Percentiles rank a stretch among this genome's conserved stretches.
These are phyloP conservation scores for Aspergillus sp. DNA, from an alignment of 2,329 filamentous ascomycete genomes.

Conservation along the genomic window DNA sequence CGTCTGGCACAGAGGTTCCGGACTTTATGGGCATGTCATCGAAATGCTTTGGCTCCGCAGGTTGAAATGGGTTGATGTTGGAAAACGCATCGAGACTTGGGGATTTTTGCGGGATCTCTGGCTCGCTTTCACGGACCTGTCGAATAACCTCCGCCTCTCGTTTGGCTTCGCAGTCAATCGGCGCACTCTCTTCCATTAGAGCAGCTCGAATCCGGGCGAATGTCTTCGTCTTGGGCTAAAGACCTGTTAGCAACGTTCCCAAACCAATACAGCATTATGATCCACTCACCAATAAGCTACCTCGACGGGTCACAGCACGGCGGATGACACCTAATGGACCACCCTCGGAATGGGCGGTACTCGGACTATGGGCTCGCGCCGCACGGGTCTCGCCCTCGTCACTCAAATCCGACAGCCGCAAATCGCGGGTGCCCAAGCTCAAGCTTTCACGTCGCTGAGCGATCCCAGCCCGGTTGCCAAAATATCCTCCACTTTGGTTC, in stretches of 20 bases:
- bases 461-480: constrained; percentile 49
- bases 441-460: constrained; percentile 78
- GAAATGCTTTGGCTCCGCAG: constrained; percentile 12
- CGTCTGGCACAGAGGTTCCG: constrained; percentile 49
- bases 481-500: constrained; percentile 52
- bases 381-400: constrained; percentile 67
- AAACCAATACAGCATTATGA: not conserved
- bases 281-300: constrained; percentile 75
- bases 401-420: constrained; percentile 75
- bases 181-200: constrained; percentile 81
- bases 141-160: constrained; percentile 94
- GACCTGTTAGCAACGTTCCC: constrained; percentile 3
- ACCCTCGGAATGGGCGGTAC: constrained; percentile 43
- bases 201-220: constrained; percentile 92
- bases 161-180: constrained; percentile 82
- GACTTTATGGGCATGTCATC: constrained; percentile 25
- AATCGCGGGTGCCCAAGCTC: constrained; percentile 83
- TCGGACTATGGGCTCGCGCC: constrained; percentile 35
- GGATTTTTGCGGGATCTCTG: constrained; percentile 52
- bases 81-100: constrained; percentile 43
- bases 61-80: constrained; percentile 48
- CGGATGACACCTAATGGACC: constrained; percentile 74
- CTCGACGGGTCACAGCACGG: constrained; percentile 78
- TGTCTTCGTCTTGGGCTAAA: constrained; percentile 88
- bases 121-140: constrained; percentile 88